These are phyloP conservation scores for Trichoderma reesei DNA, from an alignment of 495 filamentous ascomycete species.

Conservation along the genomic window DNA sequence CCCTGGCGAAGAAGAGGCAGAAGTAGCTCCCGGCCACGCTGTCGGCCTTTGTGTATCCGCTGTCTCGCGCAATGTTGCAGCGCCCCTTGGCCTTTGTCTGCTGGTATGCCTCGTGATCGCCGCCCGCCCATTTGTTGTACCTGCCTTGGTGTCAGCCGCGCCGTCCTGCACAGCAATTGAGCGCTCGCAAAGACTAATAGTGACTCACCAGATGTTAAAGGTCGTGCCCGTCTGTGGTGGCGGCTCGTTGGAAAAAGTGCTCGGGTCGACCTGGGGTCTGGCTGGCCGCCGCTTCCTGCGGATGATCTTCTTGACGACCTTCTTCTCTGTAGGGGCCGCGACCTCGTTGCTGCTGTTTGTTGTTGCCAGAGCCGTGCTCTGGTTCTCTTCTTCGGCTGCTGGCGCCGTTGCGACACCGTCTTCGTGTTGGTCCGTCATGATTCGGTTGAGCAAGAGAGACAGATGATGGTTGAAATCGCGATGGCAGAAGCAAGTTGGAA, in stretches of 20 bases:
- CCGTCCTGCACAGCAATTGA: background rate
- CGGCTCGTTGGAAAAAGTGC: slow-evolving; percentile 63
- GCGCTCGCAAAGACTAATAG: background rate
- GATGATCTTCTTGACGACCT: slow-evolving; percentile 57
- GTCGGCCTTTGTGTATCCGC: slow-evolving; percentile 85
- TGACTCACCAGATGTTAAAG: slow-evolving; percentile 70
- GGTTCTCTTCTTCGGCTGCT: slow-evolving; percentile 7
- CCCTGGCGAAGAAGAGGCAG: slow-evolving; percentile 78
- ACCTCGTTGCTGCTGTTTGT: slow-evolving; percentile 36
- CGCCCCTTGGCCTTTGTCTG: slow-evolving; percentile 61
- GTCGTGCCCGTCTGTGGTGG: slow-evolving; percentile 85
- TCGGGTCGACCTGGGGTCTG: slow-evolving; percentile 68
- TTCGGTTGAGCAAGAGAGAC: background rate
- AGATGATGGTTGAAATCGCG: background rate
- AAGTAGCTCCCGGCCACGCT: slow-evolving; percentile 67
- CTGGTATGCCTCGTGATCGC: slow-evolving; percentile 80
- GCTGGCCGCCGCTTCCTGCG: slow-evolving; percentile 59
- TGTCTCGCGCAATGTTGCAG: slow-evolving; percentile 73
- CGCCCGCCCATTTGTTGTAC: slow-evolving; percentile 91
- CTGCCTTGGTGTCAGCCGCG: background rate
- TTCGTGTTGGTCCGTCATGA: slow-evolving; percentile 10
- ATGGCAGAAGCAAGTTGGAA: background rate
- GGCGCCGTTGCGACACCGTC: background rate
- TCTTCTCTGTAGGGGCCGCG: slow-evolving; percentile 37
- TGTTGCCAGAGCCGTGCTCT: slow-evolving; percentile 26